Conservation (phyloP, 257 asterid genomes). For the Ocimum tenuiflorum region DNA sequence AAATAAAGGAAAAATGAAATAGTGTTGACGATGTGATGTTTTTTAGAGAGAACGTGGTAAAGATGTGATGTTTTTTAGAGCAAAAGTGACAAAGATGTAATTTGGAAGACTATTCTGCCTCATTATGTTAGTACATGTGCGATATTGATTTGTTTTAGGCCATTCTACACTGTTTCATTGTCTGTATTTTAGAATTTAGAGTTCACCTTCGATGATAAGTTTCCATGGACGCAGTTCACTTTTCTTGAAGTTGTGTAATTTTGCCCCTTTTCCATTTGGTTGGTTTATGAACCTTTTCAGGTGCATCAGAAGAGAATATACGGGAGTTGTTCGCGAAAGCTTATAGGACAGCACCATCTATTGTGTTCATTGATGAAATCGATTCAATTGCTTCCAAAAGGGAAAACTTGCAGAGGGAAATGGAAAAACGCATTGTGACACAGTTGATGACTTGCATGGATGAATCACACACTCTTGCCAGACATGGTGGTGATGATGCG, state of each 20-base stretch:
- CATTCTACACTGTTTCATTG: no score
- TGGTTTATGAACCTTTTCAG: slow-evolving; percentile 29
- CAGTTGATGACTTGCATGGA: slow-evolving; percentile 91
- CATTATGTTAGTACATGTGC: no score
- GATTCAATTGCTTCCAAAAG: slow-evolving; percentile 91
- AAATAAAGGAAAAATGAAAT: no score
- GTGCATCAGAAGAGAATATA: slow-evolving; percentile 85
- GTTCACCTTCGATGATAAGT: not conserved
- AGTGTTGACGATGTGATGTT: no score
- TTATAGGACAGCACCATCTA: slow-evolving; percentile 79
- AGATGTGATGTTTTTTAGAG: no score
- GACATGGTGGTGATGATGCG: slow-evolving; percentile 30
- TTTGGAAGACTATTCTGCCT: no score
- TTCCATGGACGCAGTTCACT: not conserved
- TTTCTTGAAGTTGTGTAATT: not conserved
- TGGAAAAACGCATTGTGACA: slow-evolving; percentile 81
- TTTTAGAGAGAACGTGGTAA: no score
- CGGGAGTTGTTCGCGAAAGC: slow-evolving; percentile 75
- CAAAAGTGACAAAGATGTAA: no score
- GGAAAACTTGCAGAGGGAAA: slow-evolving; percentile 69
- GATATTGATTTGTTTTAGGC: not conserved
- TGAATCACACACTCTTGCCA: slow-evolving; percentile 41
- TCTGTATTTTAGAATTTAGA: not conserved
- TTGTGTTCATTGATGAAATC: slow-evolving; percentile 88
- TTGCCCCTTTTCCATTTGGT: no score